Evolutionary conservation across 2,329 filamentous ascomycete genomes (phyloP), one percentile per base, ranked within the genome.

Genomic region (Gaeumannomyces tritici): DNA sequence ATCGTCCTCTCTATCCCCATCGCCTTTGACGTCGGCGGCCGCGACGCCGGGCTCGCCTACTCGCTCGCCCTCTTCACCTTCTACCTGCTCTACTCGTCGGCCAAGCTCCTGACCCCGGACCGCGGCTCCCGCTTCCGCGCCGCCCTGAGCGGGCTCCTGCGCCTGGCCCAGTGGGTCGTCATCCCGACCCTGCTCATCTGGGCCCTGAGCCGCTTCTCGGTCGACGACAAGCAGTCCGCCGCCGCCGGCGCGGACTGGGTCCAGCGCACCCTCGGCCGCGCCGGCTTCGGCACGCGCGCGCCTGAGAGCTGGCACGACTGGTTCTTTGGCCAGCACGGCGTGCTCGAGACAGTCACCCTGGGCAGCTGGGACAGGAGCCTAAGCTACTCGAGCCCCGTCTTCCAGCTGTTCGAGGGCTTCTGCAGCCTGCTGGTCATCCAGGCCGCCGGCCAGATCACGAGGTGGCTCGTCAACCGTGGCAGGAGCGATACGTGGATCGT

Each of bases 401-500:
- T 98, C 78, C 95, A 99, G 77, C 80, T 99, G 11, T 85, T 90
- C 61, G 95, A 99, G 75, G 95, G 95, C 8, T 99, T 99, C 77
- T 98, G 95, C 80, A 98, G 91, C 71, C 78, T 99, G 69, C 79
- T 98, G 63, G 93, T 98, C 66, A 98, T 99, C 63, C 95, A 99
- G 75, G 91, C 93, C 24, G 89, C 90, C 18, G 95, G 95, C 0
- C 93, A 97, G 74, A 92, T 98, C 67, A 96, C 95, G 26, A 85
- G 91, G 74, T 98, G 92, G 88, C 83, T 98, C 33, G 93, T 98
- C 62, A 98, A 98, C 76, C 82, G 90, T 70, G 92, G 93, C 70
- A 86, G 91, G 70, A 96, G 93, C 70, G 95, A 99, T 77, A 96
- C 88, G 65, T 98, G 93, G 95, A 91, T 98, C 85, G 91, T 95